Evolutionary conservation across 2,329 filamentous ascomycete species (phyloP), one percentile per base, ranked within the genome.

Genomic region (Albifimbria verrucaria): DNA sequence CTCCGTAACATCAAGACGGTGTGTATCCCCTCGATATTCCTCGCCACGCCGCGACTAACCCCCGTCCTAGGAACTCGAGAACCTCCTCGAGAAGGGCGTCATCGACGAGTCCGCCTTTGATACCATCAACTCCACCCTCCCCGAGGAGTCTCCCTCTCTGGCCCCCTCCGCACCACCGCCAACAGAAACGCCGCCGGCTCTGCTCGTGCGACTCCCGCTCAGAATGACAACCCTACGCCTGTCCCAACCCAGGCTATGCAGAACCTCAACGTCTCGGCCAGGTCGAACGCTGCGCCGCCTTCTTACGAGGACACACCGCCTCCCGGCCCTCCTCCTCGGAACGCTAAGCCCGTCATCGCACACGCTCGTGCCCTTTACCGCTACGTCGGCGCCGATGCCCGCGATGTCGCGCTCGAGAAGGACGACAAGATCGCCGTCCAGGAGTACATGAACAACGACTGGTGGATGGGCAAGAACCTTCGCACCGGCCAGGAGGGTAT

Each of bases 401-500:
- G 91, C 55, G 93, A 97, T 68, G 79, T 96, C 57, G 84, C 83
- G 2, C 84, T 97, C 55, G 84, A 90, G 66, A 86, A 88, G 56
- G 88, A 92, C 66, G 93, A 97, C 74, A 79, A 80, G 58, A 79
- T 97, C 61, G 81, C 84, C 54, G 89, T 97, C 21, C 83, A 85
- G 59, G 90, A 96, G 73, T 92, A 96, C 77, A 94, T 96, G 88
- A 97, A 97, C 73, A 85, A 87, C 57, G 92, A 97, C 72, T 97
- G 93, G 93, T 97, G 92, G 91, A 87, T 91, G 79, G 93, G 93
- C 61, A 84, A 83, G 62, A 96, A 96, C 72, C 78, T 87, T 65
- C 85, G 91, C 50, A 96, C 92, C 9, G 88, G 88, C 52, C 76
- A 83, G 60, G 90, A 96, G 74, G 93, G 93, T 63, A 96, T 97